phyloP scores from a whole-genome alignment of 148 eudicot species.

The Oxyria digyna region DNA sequence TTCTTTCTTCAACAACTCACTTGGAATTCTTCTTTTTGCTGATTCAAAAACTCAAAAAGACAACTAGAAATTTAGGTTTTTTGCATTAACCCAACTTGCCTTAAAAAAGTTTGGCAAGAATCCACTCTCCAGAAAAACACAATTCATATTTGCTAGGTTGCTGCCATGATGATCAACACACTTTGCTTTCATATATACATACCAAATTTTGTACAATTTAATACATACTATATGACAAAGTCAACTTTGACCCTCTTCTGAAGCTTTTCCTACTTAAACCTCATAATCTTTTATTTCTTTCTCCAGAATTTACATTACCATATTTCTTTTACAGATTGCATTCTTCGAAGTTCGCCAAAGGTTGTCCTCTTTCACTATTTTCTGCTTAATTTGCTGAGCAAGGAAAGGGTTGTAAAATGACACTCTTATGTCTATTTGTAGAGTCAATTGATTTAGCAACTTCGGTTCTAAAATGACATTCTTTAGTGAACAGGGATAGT shows the following conservation, averaged over 20 bases:
- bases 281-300: background rate
- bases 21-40: background rate
- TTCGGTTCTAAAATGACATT: too few relatives aligned
- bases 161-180: background rate
- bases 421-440: background rate
- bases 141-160: background rate
- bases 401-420: background rate
- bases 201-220: background rate
- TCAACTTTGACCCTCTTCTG: background rate
- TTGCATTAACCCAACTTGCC: conserved; percentile 5
- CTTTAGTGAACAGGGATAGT: too few relatives aligned
- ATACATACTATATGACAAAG: background rate
- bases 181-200: background rate
- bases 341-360: background rate
- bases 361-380: background rate
- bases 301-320: background rate
- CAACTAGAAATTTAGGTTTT: background rate
- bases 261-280: background rate
- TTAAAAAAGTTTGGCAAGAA: background rate
- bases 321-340: background rate
- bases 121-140: conserved; percentile 3
- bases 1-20: background rate
- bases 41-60: background rate
- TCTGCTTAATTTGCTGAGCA: conserved; percentile 5
- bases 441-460: too few relatives aligned